Percentiles rank a stretch among this genome's conserved stretches.
Conservation (phyloP, 2,329 filamentous ascomycete species). For the Fusarium neocosmosporiellum region DNA sequence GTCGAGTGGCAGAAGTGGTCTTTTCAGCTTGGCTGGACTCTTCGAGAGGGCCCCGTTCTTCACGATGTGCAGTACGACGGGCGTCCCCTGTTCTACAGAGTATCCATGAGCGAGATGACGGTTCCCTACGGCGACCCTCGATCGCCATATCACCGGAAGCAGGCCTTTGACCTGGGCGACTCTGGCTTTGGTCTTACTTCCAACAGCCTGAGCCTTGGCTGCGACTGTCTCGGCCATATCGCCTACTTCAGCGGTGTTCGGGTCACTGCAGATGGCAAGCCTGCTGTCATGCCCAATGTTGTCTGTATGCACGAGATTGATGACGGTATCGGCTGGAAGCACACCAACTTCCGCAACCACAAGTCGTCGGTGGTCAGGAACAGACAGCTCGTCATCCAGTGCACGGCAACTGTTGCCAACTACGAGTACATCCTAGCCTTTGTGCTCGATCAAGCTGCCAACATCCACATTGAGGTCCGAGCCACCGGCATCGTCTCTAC, state of each 20-base stretch:
- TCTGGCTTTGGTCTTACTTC: constrained; percentile 73
- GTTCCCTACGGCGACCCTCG: constrained; percentile 64
- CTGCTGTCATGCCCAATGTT: constrained; percentile 72
- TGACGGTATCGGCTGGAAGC: constrained; percentile 68
- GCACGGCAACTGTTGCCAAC: constrained; percentile 69
- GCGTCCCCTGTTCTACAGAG: constrained; percentile 66
- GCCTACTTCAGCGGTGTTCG: constrained; percentile 54
- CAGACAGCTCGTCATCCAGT: constrained; percentile 67
- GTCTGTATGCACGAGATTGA: constrained; percentile 48
- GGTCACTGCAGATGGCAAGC: constrained; percentile 59
- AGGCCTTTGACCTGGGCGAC: constrained; percentile 77
- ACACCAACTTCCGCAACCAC: constrained; percentile 66
- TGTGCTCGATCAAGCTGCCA: constrained; percentile 62
- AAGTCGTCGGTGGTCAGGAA: constrained; percentile 63
- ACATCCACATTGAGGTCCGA: constrained; percentile 41
- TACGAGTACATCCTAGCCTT: constrained; percentile 63
- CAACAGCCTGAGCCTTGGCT: constrained; percentile 71
- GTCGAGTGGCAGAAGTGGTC: constrained; percentile 56
- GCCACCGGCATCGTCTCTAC: constrained; percentile 54
- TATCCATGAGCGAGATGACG: constrained; percentile 67
- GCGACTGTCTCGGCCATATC: constrained; percentile 74
- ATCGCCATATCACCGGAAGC: constrained; percentile 72
- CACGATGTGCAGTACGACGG: constrained; percentile 70
- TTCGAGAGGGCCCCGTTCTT: constrained; percentile 68
- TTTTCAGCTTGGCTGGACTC: constrained; percentile 70